These are phyloP conservation scores for Perkinsela sp. DNA, from an alignment of 208 protist species.

Conservation along the genomic window DNA sequence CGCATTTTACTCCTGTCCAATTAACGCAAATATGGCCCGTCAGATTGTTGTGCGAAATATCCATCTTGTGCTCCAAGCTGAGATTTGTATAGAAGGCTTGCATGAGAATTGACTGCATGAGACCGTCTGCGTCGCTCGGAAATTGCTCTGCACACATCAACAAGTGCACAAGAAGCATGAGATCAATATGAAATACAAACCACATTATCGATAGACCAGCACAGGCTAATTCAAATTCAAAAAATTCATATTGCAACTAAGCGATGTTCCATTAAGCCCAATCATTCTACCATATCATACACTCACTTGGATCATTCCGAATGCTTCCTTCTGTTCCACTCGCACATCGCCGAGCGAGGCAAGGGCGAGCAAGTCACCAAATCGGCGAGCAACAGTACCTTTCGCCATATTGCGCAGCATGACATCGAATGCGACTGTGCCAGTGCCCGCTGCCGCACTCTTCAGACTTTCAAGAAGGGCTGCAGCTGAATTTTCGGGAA, in stretches of 20 bases:
- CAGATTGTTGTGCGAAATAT: too few species aligned
- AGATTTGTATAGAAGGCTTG: too few species aligned
- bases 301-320: background rate
- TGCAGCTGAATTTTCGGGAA: background rate
- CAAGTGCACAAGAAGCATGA: background rate
- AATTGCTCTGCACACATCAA: too few species aligned
- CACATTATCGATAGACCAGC: background rate
- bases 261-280: too few species aligned
- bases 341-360: slow-evolving; percentile 27
- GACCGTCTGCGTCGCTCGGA: too few species aligned
- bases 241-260: too few species aligned
- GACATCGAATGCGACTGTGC: slow-evolving; percentile 13
- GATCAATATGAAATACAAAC: background rate
- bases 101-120: too few species aligned
- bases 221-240: background rate
- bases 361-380: slow-evolving; percentile 37
- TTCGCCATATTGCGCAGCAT: slow-evolving; percentile 17
- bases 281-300: background rate
- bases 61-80: too few species aligned
- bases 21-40: too few species aligned
- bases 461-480: slow-evolving; percentile 2
- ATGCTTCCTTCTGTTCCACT: slow-evolving; percentile 9
- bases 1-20: too few species aligned
- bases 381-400: slow-evolving; percentile 28
- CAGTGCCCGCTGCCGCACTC: slow-evolving; percentile 8